These are phyloP conservation scores for Ettlia oleoabundans DNA, from an alignment of 139 green algal species.

Conservation along the genomic window DNA sequence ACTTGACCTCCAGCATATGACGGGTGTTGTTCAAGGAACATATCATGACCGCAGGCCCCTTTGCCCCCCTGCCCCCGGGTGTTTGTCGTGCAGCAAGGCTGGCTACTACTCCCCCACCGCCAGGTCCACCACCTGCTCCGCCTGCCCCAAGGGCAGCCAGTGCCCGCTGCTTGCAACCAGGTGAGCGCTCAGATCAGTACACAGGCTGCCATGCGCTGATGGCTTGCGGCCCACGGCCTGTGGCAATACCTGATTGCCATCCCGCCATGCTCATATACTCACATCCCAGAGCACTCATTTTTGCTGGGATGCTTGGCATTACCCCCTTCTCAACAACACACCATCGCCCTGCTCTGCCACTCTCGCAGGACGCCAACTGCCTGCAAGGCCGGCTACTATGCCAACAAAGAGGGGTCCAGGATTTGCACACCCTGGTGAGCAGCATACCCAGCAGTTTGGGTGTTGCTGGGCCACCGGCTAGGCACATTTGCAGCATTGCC, in stretches of 20 bases:
- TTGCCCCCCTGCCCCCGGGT: not conserved
- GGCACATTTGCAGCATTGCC: not conserved
- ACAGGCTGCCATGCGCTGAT: not conserved
- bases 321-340: no score
- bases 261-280: not conserved
- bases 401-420: not conserved
- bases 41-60: not conserved
- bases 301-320: no score
- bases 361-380: not conserved
- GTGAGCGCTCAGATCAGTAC: not conserved
- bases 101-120: not conserved
- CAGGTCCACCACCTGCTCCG: not conserved
- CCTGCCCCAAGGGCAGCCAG: conserved; percentile 9
- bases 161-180: not conserved
- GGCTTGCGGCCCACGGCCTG: not conserved
- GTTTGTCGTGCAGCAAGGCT: not conserved
- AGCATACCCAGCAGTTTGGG: not conserved
- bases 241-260: not conserved
- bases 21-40: not conserved
- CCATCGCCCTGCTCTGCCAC: not conserved
- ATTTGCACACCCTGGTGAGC: conserved; percentile 5
- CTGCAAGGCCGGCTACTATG: not conserved
- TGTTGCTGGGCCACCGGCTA: not conserved
- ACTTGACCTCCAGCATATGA: not conserved
- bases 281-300: no score